Evolutionary conservation across 1,284 basidiomycete genomes (phyloP).

Genomic region (Tausonia pullulans): DNA sequence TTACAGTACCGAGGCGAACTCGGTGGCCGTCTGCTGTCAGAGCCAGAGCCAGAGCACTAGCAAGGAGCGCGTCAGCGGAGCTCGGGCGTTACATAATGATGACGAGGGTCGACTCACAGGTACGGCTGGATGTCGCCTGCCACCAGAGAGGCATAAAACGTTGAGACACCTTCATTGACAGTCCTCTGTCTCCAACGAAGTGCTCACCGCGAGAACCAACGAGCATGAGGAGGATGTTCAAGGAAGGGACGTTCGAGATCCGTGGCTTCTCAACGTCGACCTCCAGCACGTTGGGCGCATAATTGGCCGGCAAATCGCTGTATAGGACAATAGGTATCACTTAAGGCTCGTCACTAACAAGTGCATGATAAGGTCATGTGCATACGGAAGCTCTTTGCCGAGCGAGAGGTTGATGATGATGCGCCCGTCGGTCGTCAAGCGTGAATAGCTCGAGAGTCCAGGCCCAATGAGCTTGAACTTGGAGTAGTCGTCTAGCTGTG

Average conservation of each 20-base stretch:
- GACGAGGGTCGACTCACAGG: no score
- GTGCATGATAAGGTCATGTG: no score
- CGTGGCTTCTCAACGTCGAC: constrained; percentile 39
- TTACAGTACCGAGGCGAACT: constrained; percentile 49
- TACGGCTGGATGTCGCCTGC: constrained; percentile 60
- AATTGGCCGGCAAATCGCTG: constrained; percentile 40
- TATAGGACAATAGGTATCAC: no score
- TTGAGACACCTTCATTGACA: no score
- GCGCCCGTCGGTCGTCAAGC: constrained; percentile 27
- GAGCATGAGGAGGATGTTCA: background rate
- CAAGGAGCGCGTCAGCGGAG: no score
- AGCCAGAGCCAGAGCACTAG: constrained; percentile 47
- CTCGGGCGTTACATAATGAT: no score
- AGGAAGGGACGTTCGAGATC: background rate
- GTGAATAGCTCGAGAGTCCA: constrained; percentile 29
- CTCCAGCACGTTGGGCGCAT: constrained; percentile 41
- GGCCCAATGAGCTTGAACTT: constrained; percentile 27
- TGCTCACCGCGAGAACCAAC: background rate
- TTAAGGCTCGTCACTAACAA: no score
- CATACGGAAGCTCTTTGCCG: constrained; percentile 37
- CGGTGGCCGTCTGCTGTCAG: constrained; percentile 47
- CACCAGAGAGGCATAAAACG: no score
- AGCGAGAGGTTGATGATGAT: constrained; percentile 37
- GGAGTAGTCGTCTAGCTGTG: constrained; percentile 23
- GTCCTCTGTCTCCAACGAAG: no score